A percentile compares a stretch with the other conserved stretches of the same genome.
Evolutionary conservation across 306 rosid genomes (phyloP).

Genomic region (Vigna mungo): DNA sequence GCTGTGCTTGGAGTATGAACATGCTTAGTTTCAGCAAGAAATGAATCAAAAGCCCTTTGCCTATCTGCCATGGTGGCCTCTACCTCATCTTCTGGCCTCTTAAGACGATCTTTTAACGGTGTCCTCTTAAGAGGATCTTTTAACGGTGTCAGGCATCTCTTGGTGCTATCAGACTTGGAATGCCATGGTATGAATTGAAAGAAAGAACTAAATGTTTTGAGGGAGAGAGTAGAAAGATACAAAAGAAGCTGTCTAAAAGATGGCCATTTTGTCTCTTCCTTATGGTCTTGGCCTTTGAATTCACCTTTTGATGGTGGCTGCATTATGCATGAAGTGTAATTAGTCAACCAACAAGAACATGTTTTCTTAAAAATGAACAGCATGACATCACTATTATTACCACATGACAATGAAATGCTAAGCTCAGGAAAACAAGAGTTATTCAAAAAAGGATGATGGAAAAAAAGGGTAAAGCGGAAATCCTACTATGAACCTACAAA

Average conservation of each 20-base stretch:
- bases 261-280: slow-evolving; percentile 93
- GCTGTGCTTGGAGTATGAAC: slow-evolving; percentile 58
- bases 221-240: slow-evolving; percentile 69
- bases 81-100: slow-evolving; percentile 77
- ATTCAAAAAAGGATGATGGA: neutral
- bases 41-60: slow-evolving; percentile 46
- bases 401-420: slow-evolving; percentile 5
- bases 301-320: slow-evolving; percentile 52
- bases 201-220: slow-evolving; percentile 57
- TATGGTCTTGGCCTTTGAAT: slow-evolving; percentile 55
- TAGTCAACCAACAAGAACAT: slow-evolving; percentile 31
- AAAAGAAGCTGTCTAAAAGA: slow-evolving; percentile 70
- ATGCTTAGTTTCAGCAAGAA: slow-evolving; percentile 63
- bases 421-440: slow-evolving; percentile 1
- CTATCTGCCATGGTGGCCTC: slow-evolving; percentile 54
- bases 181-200: slow-evolving; percentile 61
- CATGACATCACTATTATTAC: neutral
- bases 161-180: slow-evolving; percentile 48
- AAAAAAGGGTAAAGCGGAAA: no score
- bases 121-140: slow-evolving; percentile 78
- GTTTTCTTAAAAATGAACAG: neutral
- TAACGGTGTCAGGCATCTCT: slow-evolving; percentile 58
- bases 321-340: slow-evolving; percentile 41
- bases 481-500: neutral
- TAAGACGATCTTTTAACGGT: slow-evolving; percentile 71